Evolutionary conservation across 2,329 filamentous ascomycete species (phyloP), one percentile per base, ranked within the genome.

Genomic region (Diaporthe citri): DNA sequence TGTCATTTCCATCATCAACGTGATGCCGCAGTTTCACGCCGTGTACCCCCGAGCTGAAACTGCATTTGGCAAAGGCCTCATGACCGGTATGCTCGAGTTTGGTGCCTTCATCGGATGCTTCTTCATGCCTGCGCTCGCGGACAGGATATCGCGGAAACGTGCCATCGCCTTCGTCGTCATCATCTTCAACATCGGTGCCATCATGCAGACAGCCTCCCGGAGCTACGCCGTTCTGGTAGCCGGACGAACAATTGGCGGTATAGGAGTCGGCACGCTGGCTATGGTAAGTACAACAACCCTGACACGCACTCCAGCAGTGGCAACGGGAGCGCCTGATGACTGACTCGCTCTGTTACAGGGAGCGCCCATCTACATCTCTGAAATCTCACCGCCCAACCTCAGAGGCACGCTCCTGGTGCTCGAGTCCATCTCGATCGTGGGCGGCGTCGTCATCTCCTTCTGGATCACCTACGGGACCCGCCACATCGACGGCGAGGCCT

Each of bases 381-480:
- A 83, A 75, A 80, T 83, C 52, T 78, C 81, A 0, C 83, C 84
- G 4, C 83, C 84, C 0, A 81, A 86, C 69, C 80, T 85, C 7
- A 78, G 84, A 59, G 85, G 84, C 2, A 79, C 83, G 2, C 79
- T 86, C 7, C 83, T 89, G 2, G 81, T 89, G 77, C 87, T 89
- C 80, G 89, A 88, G 78, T 82, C 83, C 3, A 85, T 90, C 78
- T 87, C 84, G 6, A 82, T 90, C 72, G 87, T 89, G 51, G 86
- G 87, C 62, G 90, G 88, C 3, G 87, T 86, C 73, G 85, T 89
- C 4, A 82, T 89, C 34, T 86, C 88, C 1, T 90, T 86, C 78
- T 90, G 87, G 86, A 88, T 88, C 51, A 88, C 87, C 0, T 91
- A 89, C 73, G 88, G 85, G 0, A 90, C 88, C 0, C 80, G 83